Evolutionary conservation across 352 stramenopile genomes (phyloP).

Genomic region (Phytophthora parvispora): DNA sequence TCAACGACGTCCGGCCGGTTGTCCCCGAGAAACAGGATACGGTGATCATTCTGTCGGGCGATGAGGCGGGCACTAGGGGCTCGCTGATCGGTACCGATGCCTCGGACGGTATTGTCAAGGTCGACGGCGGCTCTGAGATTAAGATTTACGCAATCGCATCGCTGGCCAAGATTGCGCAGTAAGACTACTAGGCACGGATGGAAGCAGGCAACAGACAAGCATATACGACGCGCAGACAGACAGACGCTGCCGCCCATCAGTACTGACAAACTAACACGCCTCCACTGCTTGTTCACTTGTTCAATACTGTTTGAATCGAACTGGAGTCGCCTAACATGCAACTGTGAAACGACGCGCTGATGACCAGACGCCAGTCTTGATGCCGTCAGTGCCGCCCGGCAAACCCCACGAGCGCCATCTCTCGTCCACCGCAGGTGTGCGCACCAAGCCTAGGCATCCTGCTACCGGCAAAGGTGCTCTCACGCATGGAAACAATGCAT

Average conservation of each 20-base stretch:
- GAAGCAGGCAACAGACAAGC: conserved; percentile 29
- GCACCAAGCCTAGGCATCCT: conserved; percentile 13
- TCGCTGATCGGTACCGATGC: conserved; percentile 90
- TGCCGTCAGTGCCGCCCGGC: conserved; percentile 18
- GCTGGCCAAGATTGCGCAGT: conserved; percentile 88
- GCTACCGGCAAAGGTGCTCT: background rate
- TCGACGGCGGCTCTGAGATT: conserved; percentile 90
- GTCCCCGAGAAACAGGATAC: conserved; percentile 90
- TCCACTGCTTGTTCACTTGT: conserved; percentile 34
- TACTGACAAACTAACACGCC: conserved; percentile 40
- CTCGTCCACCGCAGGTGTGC: conserved; percentile 2
- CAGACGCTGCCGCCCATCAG: conserved; percentile 31
- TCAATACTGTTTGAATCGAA: conserved; percentile 28
- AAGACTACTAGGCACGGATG: conserved; percentile 46
- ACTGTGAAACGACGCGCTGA: conserved; percentile 32
- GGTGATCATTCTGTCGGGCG: conserved; percentile 88
- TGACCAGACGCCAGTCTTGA: conserved; percentile 1
- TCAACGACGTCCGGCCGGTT: conserved; percentile 80
- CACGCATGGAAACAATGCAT: conserved; percentile 46
- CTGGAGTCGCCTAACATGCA: conserved; percentile 21
- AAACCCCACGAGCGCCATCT: conserved; percentile 13
- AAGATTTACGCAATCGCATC: conserved; percentile 90
- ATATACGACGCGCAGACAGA: conserved; percentile 26
- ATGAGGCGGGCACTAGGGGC: conserved; percentile 87
- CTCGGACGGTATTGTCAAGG: conserved; percentile 91